phyloP scores from a whole-genome alignment of 805 yeast genomes.

The Wickerhamiella kazuoi region DNA sequence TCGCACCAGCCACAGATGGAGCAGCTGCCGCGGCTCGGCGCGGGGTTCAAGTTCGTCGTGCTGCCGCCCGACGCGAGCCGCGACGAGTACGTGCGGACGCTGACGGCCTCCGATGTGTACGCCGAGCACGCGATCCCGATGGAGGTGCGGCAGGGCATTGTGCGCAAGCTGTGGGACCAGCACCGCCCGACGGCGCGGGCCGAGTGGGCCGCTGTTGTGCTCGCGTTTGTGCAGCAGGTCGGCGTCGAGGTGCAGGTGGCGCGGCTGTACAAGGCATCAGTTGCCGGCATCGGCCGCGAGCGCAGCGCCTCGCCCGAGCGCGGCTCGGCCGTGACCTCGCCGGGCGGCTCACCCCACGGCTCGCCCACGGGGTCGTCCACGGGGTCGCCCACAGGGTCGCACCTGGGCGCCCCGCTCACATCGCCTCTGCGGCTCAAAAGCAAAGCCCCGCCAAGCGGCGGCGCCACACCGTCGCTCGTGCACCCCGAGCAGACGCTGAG shows the following conservation, averaged over 20 bases:
- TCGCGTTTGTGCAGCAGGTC: constrained; percentile 30
- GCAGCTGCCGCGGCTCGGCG: constrained; percentile 19
- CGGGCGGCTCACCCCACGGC: too few relatives aligned
- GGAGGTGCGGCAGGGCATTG: constrained; percentile 25
- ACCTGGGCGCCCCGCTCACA: too few relatives aligned
- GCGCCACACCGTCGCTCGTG: too few relatives aligned
- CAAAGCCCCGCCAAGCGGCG: too few relatives aligned
- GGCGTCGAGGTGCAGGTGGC: constrained; percentile 51
- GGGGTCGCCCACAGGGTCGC: too few relatives aligned
- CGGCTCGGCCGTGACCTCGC: too few relatives aligned
- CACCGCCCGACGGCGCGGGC: constrained; percentile 17
- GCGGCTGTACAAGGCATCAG: constrained; percentile 37
- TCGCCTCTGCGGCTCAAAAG: too few relatives aligned
- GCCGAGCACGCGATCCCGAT: constrained; percentile 34
- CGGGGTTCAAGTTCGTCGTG: constrained; percentile 22
- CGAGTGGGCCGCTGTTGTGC: constrained; percentile 30
- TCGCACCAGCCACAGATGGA: constrained; percentile 31
- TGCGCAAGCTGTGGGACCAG: constrained; percentile 20
- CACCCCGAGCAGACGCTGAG: too few relatives aligned
- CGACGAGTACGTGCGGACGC: constrained; percentile 28
- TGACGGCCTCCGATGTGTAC: constrained; percentile 36
- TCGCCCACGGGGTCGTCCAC: too few relatives aligned
- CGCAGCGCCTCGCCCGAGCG: background rate
- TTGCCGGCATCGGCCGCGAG: background rate
- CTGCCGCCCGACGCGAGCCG: constrained; percentile 27